phyloP scores from a whole-genome alignment of 2,329 filamentous ascomycete genomes.

The Neofusicoccum ribis region DNA sequence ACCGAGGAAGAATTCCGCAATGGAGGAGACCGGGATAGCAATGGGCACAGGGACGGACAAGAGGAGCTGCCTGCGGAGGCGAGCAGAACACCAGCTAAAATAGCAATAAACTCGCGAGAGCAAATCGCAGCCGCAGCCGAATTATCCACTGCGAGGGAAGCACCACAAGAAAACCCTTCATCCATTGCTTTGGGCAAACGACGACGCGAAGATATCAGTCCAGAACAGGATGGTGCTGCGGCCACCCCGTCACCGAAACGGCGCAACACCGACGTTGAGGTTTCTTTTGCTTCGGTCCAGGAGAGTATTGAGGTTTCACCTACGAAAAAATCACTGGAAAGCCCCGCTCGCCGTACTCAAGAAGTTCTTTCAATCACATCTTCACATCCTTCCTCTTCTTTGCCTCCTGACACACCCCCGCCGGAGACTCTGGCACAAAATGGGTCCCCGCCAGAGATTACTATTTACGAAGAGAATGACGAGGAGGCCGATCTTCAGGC shows the following conservation, averaged over 20 bases:
- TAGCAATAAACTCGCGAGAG: too few relatives aligned
- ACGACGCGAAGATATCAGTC: background rate
- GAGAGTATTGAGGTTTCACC: slow-evolving; percentile 13
- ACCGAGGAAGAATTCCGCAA: too few relatives aligned
- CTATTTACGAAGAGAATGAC: background rate
- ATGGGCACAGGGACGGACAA: too few relatives aligned
- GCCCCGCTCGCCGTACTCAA: background rate
- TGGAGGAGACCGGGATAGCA: too few relatives aligned
- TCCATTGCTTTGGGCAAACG: background rate
- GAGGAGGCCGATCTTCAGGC: background rate
- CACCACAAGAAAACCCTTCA: background rate
- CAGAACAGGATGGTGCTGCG: background rate
- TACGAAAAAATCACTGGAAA: background rate
- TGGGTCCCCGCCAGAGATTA: background rate
- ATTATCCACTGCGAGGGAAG: too few relatives aligned
- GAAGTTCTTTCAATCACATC: background rate
- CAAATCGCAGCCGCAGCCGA: too few relatives aligned
- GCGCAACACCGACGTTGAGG: background rate
- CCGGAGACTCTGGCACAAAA: background rate
- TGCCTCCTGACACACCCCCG: background rate
- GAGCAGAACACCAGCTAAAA: too few relatives aligned
- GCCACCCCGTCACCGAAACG: background rate
- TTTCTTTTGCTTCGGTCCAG: background rate
- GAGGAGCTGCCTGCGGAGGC: too few relatives aligned
- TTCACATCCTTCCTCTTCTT: background rate